Base-by-base conservation (phyloP, 257 asterid genomes). In the Plantago elongata region DNA sequence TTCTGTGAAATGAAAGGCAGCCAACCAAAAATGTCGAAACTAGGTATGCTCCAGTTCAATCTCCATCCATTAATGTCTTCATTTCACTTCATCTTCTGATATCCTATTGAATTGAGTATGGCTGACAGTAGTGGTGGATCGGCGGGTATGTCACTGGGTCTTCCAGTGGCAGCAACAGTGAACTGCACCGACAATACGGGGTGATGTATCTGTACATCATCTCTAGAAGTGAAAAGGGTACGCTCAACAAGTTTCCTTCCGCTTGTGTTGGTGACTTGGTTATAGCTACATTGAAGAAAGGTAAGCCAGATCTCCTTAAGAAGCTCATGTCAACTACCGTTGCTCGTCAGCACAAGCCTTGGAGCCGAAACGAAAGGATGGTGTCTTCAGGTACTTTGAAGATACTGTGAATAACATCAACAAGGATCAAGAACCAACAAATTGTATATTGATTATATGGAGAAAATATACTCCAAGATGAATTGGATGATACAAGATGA, bases 361-460 rank as follows among this genome's bases (percentile, higher is more conserved):
- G 85, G 88, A 82, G 88, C 75, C 81, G 91, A 81, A 84, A 84
- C 81, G 91, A 81, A 84, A 84, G 91, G 91, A 84, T 18, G 91
- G 91, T 13, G 91, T 84, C 16, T 84, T 65, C 77, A 84, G 81
- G 88, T 81, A 84, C 85, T 84, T 84, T 48, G 88, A 84, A 81
- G 91, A 88, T 81, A 78, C 22, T 12, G 38, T 34, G 3, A 34
- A 3, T 34, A 2, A 2, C 5, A 2, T 3, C 5, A 5, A 3
- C 5, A 5, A 34, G 3, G 5, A 34, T 34, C 5, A 34, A 5
- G 38, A 5, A 2, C 5, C 5, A 34, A 5, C 5, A 34, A 34
- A 2, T 34, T 34, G 38, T 34, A 2, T 5, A 3, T 34, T 3
- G 1, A n/a, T 9, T 5, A 9, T 34, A 9, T n/a, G n/a, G n/a